Evolutionary conservation across 805 yeast species (phyloP), one percentile per base, ranked within the genome.

Genomic region (Lipomyces kockii): DNA sequence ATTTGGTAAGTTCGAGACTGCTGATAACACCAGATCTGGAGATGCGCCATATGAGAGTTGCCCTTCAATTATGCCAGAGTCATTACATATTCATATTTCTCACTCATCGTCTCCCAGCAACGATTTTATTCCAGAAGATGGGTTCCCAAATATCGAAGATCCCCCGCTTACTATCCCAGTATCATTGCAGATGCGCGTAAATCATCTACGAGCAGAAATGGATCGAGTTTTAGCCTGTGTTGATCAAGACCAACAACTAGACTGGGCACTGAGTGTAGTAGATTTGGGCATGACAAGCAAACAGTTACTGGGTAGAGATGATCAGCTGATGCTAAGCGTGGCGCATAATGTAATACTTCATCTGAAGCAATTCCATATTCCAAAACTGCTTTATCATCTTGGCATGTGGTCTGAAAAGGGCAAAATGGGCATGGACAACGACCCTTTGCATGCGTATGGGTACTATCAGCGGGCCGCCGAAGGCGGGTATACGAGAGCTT

Each of bases 361-460:
- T 12, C 32, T 67, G 14, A 25, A 52, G 5, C 54, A 52, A 6
- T 20, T 32, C 7, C 57, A 64, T 12, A 29, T 65, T 20, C 66
- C 74, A 11, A 54, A 57, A n/a, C 79, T 79, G 5, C 57, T 67
- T 43, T 79, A 79, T 61, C 53, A 71, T 11, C 46, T 69, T 20
- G 81, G 78, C 2, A 53, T 74, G 35, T 75, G 79, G 76, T 43
- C 61, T 43, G 51, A 73, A n/a, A 69, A 71, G 46, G 80, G 79
- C 1, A 43, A 73, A n/a, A 69, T 70, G 46, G 80, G 79, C 1
- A 43, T 58, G n/a, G 43, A 59, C n/a, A 59, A 54, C 17, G 73
- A 76, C 61, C 43, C 37, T 3, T 35, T 37, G 6, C 64, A 55
- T 53, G 78, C 80, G 2, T 63, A 68, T 29, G 75, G 74, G 3